Percentiles rank a stretch among this genome's conserved stretches.
Evolutionary conservation across 345 rosid genomes (phyloP).

Genomic region (Conringia planisiliqua): DNA sequence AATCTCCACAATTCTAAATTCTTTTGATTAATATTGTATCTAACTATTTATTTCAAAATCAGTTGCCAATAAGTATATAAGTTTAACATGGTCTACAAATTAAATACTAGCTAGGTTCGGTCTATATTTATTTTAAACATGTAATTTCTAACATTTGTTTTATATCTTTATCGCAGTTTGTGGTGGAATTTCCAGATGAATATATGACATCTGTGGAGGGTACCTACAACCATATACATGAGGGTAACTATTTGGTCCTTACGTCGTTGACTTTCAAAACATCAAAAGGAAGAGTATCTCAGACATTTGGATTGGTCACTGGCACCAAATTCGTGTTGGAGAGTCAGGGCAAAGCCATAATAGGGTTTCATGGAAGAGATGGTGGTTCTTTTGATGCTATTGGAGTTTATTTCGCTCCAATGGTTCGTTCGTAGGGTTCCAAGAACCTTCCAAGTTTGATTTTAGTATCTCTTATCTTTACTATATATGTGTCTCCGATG

Average conservation of each 20-base stretch:
- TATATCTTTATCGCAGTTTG: neutral
- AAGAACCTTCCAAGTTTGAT: too few species aligned
- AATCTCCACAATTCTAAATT: neutral
- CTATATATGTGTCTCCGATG: too few species aligned
- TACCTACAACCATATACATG: neutral
- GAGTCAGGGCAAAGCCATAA: too few species aligned
- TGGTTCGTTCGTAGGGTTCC: too few species aligned
- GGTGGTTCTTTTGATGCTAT: too few species aligned
- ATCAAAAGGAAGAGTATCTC: neutral
- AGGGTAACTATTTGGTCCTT: neutral
- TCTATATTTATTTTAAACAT: neutral
- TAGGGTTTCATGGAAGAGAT: too few species aligned
- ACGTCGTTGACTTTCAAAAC: slow-evolving; percentile 14
- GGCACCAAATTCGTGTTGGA: too few species aligned
- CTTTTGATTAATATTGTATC: neutral
- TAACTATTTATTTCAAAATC: neutral
- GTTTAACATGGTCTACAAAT: too few species aligned
- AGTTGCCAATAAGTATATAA: too few species aligned
- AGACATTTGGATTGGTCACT: neutral
- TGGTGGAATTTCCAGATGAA: slow-evolving; percentile 18
- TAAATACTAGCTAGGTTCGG: neutral
- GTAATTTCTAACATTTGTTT: neutral
- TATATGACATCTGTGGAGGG: slow-evolving; percentile 20
- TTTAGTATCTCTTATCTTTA: too few species aligned
- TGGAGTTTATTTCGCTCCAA: too few species aligned